These are phyloP conservation scores for Vitis rupestris DNA, from an alignment of 164 flowering plant genomes.

Conservation along the genomic window DNA sequence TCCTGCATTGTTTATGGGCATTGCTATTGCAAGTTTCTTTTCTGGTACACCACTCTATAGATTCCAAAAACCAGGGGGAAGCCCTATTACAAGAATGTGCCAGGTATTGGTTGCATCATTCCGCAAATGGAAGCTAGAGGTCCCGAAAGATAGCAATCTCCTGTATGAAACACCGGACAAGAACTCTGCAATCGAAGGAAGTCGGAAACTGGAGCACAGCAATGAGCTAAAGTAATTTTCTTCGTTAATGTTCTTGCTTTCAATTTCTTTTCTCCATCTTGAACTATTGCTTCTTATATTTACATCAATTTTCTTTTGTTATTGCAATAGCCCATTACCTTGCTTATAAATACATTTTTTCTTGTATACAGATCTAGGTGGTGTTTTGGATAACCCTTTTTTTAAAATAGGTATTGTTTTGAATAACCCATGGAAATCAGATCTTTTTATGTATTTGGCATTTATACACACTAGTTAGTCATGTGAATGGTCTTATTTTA, in stretches of 20 bases:
- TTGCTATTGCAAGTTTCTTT: constrained; percentile 75
- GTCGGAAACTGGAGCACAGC: constrained; percentile 74
- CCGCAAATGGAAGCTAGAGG: constrained; percentile 51
- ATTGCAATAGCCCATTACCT: too few species aligned
- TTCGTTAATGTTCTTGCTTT: background rate
- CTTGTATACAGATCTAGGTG: too few species aligned
- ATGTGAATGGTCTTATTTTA: too few species aligned
- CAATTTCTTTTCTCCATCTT: background rate
- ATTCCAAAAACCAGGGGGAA: constrained; percentile 89
- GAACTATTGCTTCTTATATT: background rate
- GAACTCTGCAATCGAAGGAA: constrained; percentile 74
- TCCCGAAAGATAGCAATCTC: constrained; percentile 64
- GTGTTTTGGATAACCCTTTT: too few species aligned
- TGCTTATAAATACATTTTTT: too few species aligned
- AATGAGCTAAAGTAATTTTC: constrained; percentile 62
- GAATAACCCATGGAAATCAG: too few species aligned
- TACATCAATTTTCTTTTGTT: background rate
- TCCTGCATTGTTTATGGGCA: constrained; percentile 78
- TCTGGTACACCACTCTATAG: constrained; percentile 76
- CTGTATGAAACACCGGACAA: constrained; percentile 68
- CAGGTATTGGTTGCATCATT: constrained; percentile 83
- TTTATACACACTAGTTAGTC: too few species aligned
- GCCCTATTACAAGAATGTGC: constrained; percentile 81
- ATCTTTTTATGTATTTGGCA: too few species aligned
- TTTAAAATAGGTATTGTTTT: too few species aligned